A percentile compares a stretch with the other conserved stretches of the same genome.
phyloP scores from a whole-genome alignment of 1,139 yeast genomes.

The Starmera stellimalicola region DNA sequence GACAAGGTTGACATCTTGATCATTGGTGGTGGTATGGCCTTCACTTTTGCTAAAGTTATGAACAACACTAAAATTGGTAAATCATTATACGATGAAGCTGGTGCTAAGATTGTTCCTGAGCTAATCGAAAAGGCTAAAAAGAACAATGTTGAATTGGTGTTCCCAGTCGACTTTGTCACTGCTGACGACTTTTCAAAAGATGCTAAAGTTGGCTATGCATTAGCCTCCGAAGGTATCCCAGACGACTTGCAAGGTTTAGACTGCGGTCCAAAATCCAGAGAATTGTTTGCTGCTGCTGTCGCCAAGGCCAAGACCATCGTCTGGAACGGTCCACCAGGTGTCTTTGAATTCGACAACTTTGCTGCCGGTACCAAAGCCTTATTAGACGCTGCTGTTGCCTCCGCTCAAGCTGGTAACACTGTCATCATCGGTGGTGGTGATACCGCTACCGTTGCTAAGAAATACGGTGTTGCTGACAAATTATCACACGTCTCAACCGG shows the following conservation, averaged over 20 bases:
- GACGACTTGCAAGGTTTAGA: slow-evolving; percentile 93
- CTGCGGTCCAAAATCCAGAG: slow-evolving; percentile 79
- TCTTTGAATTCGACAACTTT: slow-evolving; percentile 87
- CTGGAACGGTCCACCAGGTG: slow-evolving; percentile 99
- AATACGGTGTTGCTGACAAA: slow-evolving; percentile 89
- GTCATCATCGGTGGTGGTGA: slow-evolving; percentile 99
- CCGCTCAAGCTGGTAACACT: slow-evolving; percentile 82
- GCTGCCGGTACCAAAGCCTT: slow-evolving; percentile 84
- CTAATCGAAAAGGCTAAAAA: slow-evolving; percentile 91
- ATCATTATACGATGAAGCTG: slow-evolving; percentile 84
- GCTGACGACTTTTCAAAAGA: slow-evolving; percentile 91
- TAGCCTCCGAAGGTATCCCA: slow-evolving; percentile 83
- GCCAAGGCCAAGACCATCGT: slow-evolving; percentile 92
- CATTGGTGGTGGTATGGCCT: slow-evolving; percentile 99
- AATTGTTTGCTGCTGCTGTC: slow-evolving; percentile 69
- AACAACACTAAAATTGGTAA: slow-evolving; percentile 79
- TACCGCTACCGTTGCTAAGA: slow-evolving; percentile 98
- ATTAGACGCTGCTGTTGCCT: slow-evolving; percentile 78
- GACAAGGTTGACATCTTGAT: slow-evolving; percentile 89
- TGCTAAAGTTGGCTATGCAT: slow-evolving; percentile 73
- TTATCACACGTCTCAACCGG: slow-evolving; percentile 97
- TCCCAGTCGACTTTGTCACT: slow-evolving; percentile 90
- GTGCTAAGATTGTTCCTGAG: slow-evolving; percentile 85
- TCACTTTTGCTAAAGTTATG: slow-evolving; percentile 91
- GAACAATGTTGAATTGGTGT: slow-evolving; percentile 82